A percentile compares a stretch with the other conserved stretches of the same genome.
These are phyloP conservation scores for Casuarina cunninghamiana DNA, from an alignment of 306 rosid genomes.

Conservation along the genomic window DNA sequence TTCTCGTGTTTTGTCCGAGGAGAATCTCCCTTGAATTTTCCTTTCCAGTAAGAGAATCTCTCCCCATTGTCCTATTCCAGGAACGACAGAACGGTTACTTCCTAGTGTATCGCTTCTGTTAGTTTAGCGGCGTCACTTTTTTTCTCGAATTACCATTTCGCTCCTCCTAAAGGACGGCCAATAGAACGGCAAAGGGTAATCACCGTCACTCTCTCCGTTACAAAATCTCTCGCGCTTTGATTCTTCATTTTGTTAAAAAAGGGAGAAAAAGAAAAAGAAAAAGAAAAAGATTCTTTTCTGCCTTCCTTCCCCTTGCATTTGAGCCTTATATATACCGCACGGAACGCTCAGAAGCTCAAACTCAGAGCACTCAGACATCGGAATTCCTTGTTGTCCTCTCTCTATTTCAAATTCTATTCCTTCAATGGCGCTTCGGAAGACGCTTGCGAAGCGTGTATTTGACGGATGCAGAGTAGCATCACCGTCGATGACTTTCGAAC, in stretches of 20 bases:
- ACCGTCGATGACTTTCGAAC: constrained; percentile 7
- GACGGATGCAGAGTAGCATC: constrained; percentile 24
- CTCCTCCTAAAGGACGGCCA: too few species aligned
- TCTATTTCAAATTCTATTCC: background rate
- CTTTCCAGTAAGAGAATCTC: background rate
- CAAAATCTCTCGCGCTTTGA: background rate
- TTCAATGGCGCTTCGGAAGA: constrained; percentile 68
- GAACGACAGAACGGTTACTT: background rate
- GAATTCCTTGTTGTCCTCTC: background rate
- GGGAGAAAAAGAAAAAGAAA: background rate
- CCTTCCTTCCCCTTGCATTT: constrained; percentile 9
- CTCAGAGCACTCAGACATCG: constrained; percentile 5
- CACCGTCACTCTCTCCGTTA: too few species aligned
- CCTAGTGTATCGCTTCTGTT: too few species aligned
- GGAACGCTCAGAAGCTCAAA: background rate
- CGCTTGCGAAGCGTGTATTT: constrained; percentile 39
- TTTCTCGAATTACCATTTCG: too few species aligned
- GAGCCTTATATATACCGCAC: constrained; percentile 33
- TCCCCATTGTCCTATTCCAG: background rate
- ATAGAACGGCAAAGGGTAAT: too few species aligned
- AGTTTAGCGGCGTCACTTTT: too few species aligned
- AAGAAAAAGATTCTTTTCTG: constrained; percentile 9
- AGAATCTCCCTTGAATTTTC: background rate
- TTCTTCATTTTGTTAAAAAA: background rate
- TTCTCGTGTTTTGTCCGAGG: background rate